Evolutionary conservation across 306 rosid genomes (phyloP), one percentile per base, ranked within the genome.

Genomic region (Cicer bijugum): DNA sequence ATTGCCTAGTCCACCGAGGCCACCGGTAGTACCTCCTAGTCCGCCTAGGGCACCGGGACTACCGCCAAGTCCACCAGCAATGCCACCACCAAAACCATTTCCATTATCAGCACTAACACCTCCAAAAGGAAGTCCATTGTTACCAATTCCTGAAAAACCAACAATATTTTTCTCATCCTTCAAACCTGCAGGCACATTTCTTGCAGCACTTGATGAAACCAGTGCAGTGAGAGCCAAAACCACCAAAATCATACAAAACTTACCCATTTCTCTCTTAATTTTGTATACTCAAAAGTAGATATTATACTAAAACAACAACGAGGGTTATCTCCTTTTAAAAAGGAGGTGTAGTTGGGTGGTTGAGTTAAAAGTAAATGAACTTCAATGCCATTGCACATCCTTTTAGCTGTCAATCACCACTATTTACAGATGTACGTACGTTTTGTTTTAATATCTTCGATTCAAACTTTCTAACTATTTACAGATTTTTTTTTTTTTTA

Each of bases 111-210:
- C 87, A 0, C 91, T 93, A 0, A 33, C 33, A 38, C 97, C 98
- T 12, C 80, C 93, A 9, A 84, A 85, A 0, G 96, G 96, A 6
- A 87, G 69, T 0, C 95, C 96, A 48, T 81, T 81, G 66, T 9
- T 6, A 4, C 97, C 98, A 1, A 84, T 6, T 12, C 98, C 97
- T 1, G 89, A 67, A 74, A 53, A 83, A 6, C 89, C 94, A 6
- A 86, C 97, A 11, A 77, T 1, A 81, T 90, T 93, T 90, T 93
- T 93, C 67, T 90, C 86, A 80, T 93, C 97, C 46, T 75, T 71
- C 56, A 89, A 23, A 19, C 86, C 88, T 2, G 9, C 71, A 0
- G 92, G 96, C 12, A 71, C 79, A n/a, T 82, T 78, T 74, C 94
- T 86, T 10, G 84, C 81, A 60, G 84, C 81, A 60, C 38, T 71